phyloP scores from a whole-genome alignment of 805 yeast species.

The Saturnispora hagleri region DNA sequence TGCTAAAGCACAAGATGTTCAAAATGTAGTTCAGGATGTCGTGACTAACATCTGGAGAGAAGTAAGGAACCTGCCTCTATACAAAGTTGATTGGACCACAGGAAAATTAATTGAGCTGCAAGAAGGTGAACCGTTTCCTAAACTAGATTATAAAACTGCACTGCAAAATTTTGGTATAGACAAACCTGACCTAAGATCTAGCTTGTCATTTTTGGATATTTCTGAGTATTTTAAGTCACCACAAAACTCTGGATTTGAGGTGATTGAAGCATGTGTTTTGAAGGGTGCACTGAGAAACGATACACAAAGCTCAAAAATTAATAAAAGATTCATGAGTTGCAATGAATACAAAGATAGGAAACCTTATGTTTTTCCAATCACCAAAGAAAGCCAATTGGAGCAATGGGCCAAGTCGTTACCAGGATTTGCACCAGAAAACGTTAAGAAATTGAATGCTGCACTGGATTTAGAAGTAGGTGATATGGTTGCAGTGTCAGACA shows the following conservation, averaged over 20 bases:
- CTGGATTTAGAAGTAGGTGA: slow-evolving; percentile 56
- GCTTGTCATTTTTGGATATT: slow-evolving; percentile 42
- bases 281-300: slow-evolving; percentile 35
- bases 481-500: slow-evolving; percentile 67
- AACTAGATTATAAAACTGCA: slow-evolving; percentile 59
- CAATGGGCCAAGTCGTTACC: slow-evolving; percentile 35
- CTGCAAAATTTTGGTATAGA: slow-evolving; percentile 77
- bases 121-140: slow-evolving; percentile 28
- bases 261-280: slow-evolving; percentile 66
- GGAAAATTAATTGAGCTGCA: slow-evolving; percentile 22
- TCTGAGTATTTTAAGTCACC: slow-evolving; percentile 29
- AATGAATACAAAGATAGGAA: slow-evolving; percentile 44
- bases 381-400: slow-evolving; percentile 29
- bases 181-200: slow-evolving; percentile 82
- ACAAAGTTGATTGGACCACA: slow-evolving; percentile 28
- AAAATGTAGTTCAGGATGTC: slow-evolving; percentile 48
- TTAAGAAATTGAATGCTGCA: slow-evolving; percentile 19
- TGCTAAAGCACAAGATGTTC: slow-evolving; percentile 61
- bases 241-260: slow-evolving; percentile 41
- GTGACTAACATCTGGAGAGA: slow-evolving; percentile 48
- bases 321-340: slow-evolving; percentile 25
- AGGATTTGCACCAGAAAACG: background rate
- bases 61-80: slow-evolving; percentile 33
- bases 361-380: slow-evolving; percentile 50
- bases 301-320: slow-evolving; percentile 5